Base-by-base conservation (phyloP, 805 yeast species). In the Komagataella pseudopastoris region DNA sequence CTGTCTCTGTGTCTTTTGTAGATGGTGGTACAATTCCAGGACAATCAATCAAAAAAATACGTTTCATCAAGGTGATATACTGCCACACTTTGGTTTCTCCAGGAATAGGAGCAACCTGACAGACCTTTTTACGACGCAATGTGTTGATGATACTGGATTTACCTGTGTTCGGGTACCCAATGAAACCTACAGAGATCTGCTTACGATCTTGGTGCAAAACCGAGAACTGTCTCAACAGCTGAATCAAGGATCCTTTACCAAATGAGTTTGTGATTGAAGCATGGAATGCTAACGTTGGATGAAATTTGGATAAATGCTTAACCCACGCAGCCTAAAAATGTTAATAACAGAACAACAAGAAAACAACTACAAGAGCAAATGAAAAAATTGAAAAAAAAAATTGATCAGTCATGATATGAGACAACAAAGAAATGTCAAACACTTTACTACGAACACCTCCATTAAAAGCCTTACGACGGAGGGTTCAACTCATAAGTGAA, bases 71-170 rank as follows among this genome's bases (percentile, higher is more conserved):
- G 3, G 99, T 90, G 61, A 91, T 90, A 71, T 91, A 91, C 73
- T 91, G 99, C 99, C 99, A 91, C 47, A 91, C 97, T 69, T 91
- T 91, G 43, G 99, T 91, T 66, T 91, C 99, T 66, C 99, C 99
- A 30, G 99, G 99, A 60, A 91, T 89, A 49, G 99, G 99, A 1
- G 99, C 99, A 49, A 91, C 98, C 47, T 77, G 83, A 71, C 98
- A 93, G 48, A 91, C 99, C 71, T 91, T 93, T 78, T 93, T 93
- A 66, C 83, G 82, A 64, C 97, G 81, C 59, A 91, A 72, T 2
- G 98, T 90, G 71, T 91, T 91, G 62, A 91, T 91, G 58, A 91
- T 88, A 46, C 96, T 87, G 1, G 98, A 91, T 65, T 91, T 91
- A 58, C 99, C 99, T n/a, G 96, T 85, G 64, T 91, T 91, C 58